Evolutionary conservation across 2,329 filamentous ascomycete species (phyloP).

Genomic region (Lasiodiplodia hormozganensis): DNA sequence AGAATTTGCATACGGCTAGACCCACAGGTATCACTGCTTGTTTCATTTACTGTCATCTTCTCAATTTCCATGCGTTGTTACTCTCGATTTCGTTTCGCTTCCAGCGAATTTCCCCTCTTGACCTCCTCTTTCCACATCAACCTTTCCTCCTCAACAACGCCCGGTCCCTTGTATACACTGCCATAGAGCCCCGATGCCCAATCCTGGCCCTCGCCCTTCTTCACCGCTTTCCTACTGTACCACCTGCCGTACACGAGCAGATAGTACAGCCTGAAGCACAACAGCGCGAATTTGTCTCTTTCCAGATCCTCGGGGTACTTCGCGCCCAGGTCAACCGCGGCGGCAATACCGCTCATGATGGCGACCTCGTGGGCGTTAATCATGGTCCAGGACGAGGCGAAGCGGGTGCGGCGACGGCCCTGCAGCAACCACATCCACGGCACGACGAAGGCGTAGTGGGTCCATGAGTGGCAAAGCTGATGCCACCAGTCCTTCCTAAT

Average conservation of each 20-base stretch:
- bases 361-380: constrained; percentile 75
- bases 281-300: constrained; percentile 66
- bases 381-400: constrained; percentile 72
- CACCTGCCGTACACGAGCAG: constrained; percentile 67
- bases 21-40: not conserved
- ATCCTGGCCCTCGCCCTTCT: constrained; percentile 57
- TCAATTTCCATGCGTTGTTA: not conserved
- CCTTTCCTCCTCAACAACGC: constrained; percentile 60
- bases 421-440: constrained; percentile 77
- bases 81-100: not conserved
- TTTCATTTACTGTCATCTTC: not conserved
- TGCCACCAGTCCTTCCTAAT: constrained; percentile 73
- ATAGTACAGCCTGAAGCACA: constrained; percentile 68
- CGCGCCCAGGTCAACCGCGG: constrained; percentile 72
- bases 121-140: constrained; percentile 60
- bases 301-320: constrained; percentile 68
- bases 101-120: constrained; percentile 16
- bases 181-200: constrained; percentile 67
- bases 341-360: constrained; percentile 73
- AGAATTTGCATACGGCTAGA: not conserved
- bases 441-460: constrained; percentile 70
- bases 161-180: constrained; percentile 65
- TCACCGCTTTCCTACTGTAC: constrained; percentile 57
- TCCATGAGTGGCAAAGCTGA: constrained; percentile 69
- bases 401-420: constrained; percentile 67